Evolutionary conservation across 257 asterid species (phyloP).

Genomic region (Paraleonurus japonicus): DNA sequence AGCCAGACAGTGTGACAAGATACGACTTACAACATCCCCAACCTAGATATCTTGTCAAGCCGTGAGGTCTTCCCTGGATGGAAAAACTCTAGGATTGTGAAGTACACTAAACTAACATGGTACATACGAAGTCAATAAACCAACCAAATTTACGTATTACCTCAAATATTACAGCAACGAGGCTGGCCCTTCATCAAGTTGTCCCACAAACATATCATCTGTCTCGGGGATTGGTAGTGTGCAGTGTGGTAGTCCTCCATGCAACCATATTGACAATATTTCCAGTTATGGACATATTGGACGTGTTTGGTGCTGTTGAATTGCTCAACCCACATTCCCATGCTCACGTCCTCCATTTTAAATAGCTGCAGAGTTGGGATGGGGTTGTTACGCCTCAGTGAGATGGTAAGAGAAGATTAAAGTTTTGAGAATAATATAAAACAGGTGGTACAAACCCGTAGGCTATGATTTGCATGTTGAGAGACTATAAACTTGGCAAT

Average conservation of each 20-base stretch:
- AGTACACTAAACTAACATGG: slow-evolving; percentile 20
- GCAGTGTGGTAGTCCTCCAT: slow-evolving; percentile 87
- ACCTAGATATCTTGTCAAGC: neutral
- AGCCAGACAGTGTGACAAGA: neutral
- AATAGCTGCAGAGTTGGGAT: slow-evolving; percentile 54
- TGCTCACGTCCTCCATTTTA: slow-evolving; percentile 99
- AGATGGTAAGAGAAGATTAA: slow-evolving; percentile 3
- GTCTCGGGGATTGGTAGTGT: slow-evolving; percentile 94
- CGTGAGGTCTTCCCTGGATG: neutral
- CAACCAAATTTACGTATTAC: neutral
- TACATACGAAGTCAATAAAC: neutral
- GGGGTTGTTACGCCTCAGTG: neutral
- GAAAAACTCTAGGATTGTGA: slow-evolving; percentile 12
- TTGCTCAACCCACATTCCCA: slow-evolving; percentile 99
- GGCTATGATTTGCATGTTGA: slow-evolving; percentile 52
- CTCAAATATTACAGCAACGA: slow-evolving; percentile 56
- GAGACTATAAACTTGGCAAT: slow-evolving; percentile 68
- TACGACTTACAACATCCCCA: slow-evolving; percentile 19
- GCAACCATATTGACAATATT: slow-evolving; percentile 93
- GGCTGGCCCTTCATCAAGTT: slow-evolving; percentile 50
- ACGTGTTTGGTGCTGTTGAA: slow-evolving; percentile 65
- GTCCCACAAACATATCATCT: slow-evolving; percentile 82
- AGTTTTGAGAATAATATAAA: slow-evolving; percentile 14
- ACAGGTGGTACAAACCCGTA: slow-evolving; percentile 53
- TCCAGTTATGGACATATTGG: slow-evolving; percentile 77